Conservation (phyloP, 345 rosid genomes). For the Orychophragmus violaceus region DNA sequence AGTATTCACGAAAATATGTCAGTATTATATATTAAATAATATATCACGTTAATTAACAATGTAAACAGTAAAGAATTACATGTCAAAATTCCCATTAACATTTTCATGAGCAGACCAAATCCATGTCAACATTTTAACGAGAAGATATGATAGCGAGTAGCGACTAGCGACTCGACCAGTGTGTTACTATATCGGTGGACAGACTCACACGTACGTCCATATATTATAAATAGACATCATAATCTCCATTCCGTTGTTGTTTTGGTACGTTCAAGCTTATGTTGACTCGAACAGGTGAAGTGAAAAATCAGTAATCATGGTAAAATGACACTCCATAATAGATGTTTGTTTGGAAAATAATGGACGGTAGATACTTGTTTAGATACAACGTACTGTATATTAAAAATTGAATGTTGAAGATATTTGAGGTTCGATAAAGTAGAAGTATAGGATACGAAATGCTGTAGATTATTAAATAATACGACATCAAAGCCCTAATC, state of each 20-base stretch:
- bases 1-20: neutral
- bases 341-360: neutral
- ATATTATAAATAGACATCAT: neutral
- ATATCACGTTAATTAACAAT: no score
- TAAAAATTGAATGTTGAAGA: neutral
- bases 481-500: constrained; percentile 34
- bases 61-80: no score
- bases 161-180: constrained; percentile 6
- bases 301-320: neutral
- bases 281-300: neutral
- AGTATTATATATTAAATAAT: neutral
- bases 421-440: constrained; percentile 22
- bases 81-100: neutral
- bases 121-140: no score
- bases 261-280: neutral
- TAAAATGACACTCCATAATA: neutral
- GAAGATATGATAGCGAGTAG: no score
- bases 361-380: neutral
- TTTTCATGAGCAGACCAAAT: neutral
- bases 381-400: neutral
- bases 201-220: constrained; percentile 1
- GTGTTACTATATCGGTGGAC: neutral
- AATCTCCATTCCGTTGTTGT: neutral
- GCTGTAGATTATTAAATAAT: constrained; percentile 12
- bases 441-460: constrained; percentile 22